Evolutionary conservation across 345 rosid genomes (phyloP).

Genomic region (Arabis alpina): DNA sequence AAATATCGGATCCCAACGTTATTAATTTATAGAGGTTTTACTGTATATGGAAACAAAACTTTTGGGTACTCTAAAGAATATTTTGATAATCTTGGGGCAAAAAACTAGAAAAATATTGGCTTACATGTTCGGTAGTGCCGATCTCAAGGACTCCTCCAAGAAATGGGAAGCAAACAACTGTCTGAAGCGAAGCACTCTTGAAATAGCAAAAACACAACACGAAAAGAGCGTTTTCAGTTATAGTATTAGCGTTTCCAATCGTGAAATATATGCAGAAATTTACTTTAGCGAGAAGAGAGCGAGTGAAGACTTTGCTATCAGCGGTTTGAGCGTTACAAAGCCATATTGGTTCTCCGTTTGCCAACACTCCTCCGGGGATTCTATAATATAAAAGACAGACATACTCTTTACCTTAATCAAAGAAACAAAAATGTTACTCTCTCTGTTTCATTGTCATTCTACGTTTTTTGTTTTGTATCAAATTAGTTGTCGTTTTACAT

Average conservation of each 20-base stretch:
- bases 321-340: constrained; percentile 81
- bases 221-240: constrained; percentile 27
- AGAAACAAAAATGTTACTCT: neutral
- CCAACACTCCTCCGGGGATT: constrained; percentile 80
- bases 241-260: constrained; percentile 14
- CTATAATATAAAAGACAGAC: constrained; percentile 41
- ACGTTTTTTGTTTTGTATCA: too few species aligned
- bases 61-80: neutral
- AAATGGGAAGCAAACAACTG: constrained; percentile 83
- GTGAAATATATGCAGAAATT: constrained; percentile 4
- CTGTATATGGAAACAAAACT: neutral
- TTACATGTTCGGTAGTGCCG: constrained; percentile 85
- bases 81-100: neutral
- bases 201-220: constrained; percentile 27
- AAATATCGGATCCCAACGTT: too few species aligned
- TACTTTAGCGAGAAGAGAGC: constrained; percentile 96
- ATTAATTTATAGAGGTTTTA: too few species aligned
- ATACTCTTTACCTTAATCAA: neutral
- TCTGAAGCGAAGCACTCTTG: constrained; percentile 83
- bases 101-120: neutral
- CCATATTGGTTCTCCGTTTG: constrained; percentile 69
- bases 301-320: constrained; percentile 81
- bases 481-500: too few species aligned
- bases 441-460: too few species aligned
- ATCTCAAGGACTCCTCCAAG: constrained; percentile 82